Percentiles rank a stretch among this genome's conserved stretches.
Conservation (phyloP, 2,329 filamentous ascomycete species). For the Pseudocercospora pini-densiflorae region DNA sequence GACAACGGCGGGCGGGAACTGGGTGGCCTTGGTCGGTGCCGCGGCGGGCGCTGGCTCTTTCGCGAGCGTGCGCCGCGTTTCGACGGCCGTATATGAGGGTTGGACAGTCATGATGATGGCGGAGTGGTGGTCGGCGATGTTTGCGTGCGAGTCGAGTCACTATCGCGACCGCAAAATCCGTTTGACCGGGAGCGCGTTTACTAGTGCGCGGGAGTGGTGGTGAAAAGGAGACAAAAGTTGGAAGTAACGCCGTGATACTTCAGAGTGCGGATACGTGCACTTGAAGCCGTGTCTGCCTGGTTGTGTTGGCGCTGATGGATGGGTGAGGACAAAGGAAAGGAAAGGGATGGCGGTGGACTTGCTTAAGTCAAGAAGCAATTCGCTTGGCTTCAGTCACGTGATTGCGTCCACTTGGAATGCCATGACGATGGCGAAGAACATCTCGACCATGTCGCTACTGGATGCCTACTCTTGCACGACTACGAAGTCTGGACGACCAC, state of each 20-base stretch:
- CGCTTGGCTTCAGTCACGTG: background rate
- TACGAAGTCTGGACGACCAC: no score
- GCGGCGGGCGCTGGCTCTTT: slow-evolving; percentile 26
- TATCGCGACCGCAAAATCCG: background rate
- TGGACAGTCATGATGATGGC: slow-evolving; percentile 32
- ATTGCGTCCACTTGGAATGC: no score
- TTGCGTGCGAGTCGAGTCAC: slow-evolving; percentile 8
- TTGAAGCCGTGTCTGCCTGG: background rate
- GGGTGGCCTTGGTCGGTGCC: slow-evolving; percentile 40
- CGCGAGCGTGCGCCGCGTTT: slow-evolving; percentile 48
- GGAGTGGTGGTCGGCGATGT: slow-evolving; percentile 16
- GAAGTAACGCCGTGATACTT: background rate
- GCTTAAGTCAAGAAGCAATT: no score
- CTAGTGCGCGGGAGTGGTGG: background rate
- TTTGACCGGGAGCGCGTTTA: background rate
- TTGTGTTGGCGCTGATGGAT: background rate
- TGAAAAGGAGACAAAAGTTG: background rate
- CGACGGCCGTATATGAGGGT: slow-evolving; percentile 53
- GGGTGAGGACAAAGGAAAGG: background rate
- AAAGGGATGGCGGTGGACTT: no score
- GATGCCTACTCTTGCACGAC: no score
- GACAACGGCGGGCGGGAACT: slow-evolving; percentile 83
- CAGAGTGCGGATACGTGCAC: background rate
- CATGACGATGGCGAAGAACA: no score
- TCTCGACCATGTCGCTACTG: no score